Evolutionary conservation across 441 rosid species (phyloP).

Genomic region (Macaranga tanarius): DNA sequence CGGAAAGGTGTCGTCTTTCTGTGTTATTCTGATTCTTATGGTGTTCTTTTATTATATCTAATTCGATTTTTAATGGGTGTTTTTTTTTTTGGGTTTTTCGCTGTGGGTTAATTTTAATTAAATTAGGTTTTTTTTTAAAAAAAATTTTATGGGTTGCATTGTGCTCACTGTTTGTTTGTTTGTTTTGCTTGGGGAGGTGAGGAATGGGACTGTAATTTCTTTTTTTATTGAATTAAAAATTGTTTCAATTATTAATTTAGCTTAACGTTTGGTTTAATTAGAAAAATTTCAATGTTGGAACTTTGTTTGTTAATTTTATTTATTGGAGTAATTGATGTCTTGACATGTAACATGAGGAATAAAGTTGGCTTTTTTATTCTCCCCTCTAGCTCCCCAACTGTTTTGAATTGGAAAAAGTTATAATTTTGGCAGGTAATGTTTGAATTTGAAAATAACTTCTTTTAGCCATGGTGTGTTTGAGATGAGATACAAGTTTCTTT

Average conservation of each 20-base stretch:
- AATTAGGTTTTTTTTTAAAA: slow-evolving; percentile 8
- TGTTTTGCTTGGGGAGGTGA: slow-evolving; percentile 4
- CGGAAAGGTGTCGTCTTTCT: neutral
- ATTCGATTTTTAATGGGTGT: neutral
- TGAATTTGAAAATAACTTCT: too few species aligned
- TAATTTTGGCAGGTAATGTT: too few species aligned
- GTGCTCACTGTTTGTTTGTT: neutral
- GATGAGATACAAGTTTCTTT: too few species aligned
- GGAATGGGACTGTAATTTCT: neutral
- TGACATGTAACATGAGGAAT: neutral
- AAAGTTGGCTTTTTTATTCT: neutral
- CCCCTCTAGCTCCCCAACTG: too few species aligned
- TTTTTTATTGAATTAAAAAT: neutral
- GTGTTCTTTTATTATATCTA: neutral
- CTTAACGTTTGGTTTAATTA: neutral
- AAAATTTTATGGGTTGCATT: slow-evolving; percentile 10
- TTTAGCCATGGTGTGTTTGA: too few species aligned
- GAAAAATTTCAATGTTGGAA: neutral
- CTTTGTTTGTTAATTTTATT: slow-evolving; percentile 5
- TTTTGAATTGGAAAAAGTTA: too few species aligned
- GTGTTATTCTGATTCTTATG: neutral
- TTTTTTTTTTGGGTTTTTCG: neutral
- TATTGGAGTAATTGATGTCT: neutral
- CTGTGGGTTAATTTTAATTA: neutral
- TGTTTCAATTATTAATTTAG: neutral